Evolutionary conservation across 139 green algal genomes (phyloP).

Genomic region (Closterium sp.): DNA sequence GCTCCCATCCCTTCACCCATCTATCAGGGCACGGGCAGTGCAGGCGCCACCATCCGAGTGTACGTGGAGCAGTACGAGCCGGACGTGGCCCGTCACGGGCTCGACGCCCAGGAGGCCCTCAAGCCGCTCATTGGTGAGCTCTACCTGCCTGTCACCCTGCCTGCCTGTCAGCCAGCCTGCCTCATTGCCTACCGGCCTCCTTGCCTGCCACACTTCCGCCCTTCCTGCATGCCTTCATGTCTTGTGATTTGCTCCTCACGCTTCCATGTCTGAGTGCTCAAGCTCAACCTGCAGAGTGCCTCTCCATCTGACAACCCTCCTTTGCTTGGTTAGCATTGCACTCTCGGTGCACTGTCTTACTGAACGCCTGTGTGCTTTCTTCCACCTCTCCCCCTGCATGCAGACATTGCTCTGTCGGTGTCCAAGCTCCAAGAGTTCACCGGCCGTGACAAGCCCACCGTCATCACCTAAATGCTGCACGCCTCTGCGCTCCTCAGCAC

Average conservation of each 20-base stretch:
- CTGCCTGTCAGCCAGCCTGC: background rate
- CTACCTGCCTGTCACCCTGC: background rate
- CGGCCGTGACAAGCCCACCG: slow-evolving; percentile 92
- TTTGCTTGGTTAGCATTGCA: too few species aligned
- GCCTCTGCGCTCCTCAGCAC: too few species aligned
- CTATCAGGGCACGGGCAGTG: slow-evolving; percentile 55
- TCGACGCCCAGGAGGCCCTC: slow-evolving; percentile 85
- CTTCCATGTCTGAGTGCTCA: too few species aligned
- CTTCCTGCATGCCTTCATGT: too few species aligned
- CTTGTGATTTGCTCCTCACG: too few species aligned
- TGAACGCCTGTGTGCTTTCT: background rate
- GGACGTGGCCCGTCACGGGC: slow-evolving; percentile 72
- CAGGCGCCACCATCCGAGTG: slow-evolving; percentile 91
- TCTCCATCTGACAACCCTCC: too few species aligned
- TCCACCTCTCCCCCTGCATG: background rate
- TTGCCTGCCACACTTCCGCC: too few species aligned
- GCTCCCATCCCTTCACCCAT: background rate
- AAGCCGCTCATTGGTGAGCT: slow-evolving; percentile 43
- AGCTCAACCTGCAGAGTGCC: too few species aligned
- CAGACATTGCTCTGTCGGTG: slow-evolving; percentile 76
- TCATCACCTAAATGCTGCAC: slow-evolving; percentile 88
- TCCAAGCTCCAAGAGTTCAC: slow-evolving; percentile 91
- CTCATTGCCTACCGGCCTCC: too few species aligned
- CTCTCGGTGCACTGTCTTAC: too few species aligned
- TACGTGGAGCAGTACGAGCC: slow-evolving; percentile 98